Evolutionary conservation across 2,329 filamentous ascomycete species (phyloP).

Genomic region (Spiromastix sp.): DNA sequence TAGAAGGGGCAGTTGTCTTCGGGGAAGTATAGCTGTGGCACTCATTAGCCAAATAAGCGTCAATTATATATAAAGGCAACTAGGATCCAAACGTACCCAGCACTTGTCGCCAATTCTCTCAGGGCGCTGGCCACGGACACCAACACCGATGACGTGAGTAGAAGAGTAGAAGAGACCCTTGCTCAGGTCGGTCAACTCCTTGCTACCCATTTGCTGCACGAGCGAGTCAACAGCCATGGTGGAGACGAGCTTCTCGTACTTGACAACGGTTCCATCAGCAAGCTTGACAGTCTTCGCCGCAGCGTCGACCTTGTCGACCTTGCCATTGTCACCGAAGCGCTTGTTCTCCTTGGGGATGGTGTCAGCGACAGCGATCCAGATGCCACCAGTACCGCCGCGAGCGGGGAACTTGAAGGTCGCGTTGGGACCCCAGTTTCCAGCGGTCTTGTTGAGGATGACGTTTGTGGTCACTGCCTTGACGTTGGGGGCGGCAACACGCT

Average conservation of each 20-base stretch:
- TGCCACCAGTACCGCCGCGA: conserved; percentile 88
- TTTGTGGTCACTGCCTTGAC: conserved; percentile 90
- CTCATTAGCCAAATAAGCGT: conserved; percentile 2
- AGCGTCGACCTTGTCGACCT: conserved; percentile 79
- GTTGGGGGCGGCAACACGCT: conserved; percentile 94
- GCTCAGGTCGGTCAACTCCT: conserved; percentile 70
- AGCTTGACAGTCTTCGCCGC: conserved; percentile 73
- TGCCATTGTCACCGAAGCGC: conserved; percentile 73
- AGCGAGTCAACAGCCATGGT: conserved; percentile 94
- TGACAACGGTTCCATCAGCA: conserved; percentile 74
- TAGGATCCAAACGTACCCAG: conserved; percentile 54
- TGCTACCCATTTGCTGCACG: conserved; percentile 75
- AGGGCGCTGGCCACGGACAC: conserved; percentile 80
- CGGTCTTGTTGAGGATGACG: conserved; percentile 89
- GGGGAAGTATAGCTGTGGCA: conserved; percentile 77
- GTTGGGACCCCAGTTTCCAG: conserved; percentile 96
- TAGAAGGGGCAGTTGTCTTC: conserved; percentile 99
- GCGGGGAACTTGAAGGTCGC: conserved; percentile 98
- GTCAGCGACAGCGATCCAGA: conserved; percentile 95
- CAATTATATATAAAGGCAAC: neutral
- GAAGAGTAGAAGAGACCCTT: conserved; percentile 95
- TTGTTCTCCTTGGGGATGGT: conserved; percentile 89
- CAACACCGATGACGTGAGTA: conserved; percentile 94
- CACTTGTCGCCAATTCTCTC: conserved; percentile 99
- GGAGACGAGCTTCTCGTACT: conserved; percentile 85